phyloP scores from a whole-genome alignment of 805 yeast genomes.

The Jamesozyma gamospora region DNA sequence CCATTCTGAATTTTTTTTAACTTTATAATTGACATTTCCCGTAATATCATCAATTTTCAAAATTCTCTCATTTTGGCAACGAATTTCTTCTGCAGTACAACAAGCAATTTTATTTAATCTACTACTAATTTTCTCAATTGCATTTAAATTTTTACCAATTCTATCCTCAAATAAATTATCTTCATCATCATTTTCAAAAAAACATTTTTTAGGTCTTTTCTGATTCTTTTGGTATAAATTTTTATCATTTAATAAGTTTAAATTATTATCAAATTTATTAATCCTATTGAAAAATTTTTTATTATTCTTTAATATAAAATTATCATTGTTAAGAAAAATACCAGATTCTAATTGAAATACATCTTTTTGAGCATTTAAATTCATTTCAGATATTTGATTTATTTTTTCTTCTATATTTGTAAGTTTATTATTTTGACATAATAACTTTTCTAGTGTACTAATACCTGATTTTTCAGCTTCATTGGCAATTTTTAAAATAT shows the following conservation, averaged over 20 bases:
- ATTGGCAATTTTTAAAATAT: slow-evolving; percentile 60
- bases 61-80: slow-evolving; percentile 63
- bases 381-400: slow-evolving; percentile 45
- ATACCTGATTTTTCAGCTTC: slow-evolving; percentile 65
- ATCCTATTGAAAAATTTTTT: slow-evolving; percentile 21
- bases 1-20: slow-evolving; percentile 32
- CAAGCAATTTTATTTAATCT: slow-evolving; percentile 64
- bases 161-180: slow-evolving; percentile 89
- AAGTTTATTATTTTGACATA: slow-evolving; percentile 78
- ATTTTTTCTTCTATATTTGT: slow-evolving; percentile 69
- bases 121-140: slow-evolving; percentile 55
- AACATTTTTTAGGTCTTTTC: neutral
- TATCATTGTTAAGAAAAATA: neutral
- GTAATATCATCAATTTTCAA: slow-evolving; percentile 71
- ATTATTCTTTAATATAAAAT: neutral
- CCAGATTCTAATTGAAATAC: neutral
- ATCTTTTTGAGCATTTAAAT: slow-evolving; percentile 54
- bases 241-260: neutral
- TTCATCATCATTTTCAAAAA: slow-evolving; percentile 76
- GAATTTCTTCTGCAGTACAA: slow-evolving; percentile 66
- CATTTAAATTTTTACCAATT: slow-evolving; percentile 71
- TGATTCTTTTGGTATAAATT: no score
- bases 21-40: slow-evolving; percentile 70
- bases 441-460: slow-evolving; percentile 82
- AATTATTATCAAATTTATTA: no score